Evolutionary conservation across 1,284 basidiomycete species (phyloP), one percentile per base, ranked within the genome.

Genomic region (Anthracocystis walkeri): DNA sequence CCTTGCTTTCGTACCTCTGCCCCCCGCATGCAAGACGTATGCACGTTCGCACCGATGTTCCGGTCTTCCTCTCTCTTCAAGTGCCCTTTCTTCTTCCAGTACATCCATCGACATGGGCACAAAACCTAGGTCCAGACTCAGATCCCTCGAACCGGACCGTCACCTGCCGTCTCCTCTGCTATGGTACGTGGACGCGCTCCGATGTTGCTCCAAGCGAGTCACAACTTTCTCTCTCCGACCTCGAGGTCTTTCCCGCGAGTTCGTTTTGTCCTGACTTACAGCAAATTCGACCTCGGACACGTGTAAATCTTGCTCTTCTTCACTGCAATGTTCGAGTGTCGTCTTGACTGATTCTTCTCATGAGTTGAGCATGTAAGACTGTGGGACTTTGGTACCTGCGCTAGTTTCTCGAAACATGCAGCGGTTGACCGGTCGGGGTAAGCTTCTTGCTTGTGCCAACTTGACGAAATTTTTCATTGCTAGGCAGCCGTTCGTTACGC

Each of bases 71-170:
- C 35, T 27, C 51, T 38, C 38, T 23, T 52, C 23, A 16, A 31
- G 16, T 48, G 44, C 44, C 35, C 33, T 18, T 38, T 31, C 35
- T 45, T 10, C 10, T 42, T 7, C 10, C 23, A 18, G 18, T 20
- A 23, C 20, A 29, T 8, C 42, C 11, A 23, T 56, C 54, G 14
- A 35, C 29, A 56, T 56, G 42, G 54, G 29, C 54, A 23, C 16
- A 40, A 3, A 38, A 25, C 12, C 23, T 16, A 25, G 51, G 35
- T 52, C 38, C 38, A 33, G 44, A 56, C 54, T 46, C 42, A 45
- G 44, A 45, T 21, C 20, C 10, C 23, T 33, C 55, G 8, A 3
- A 46, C 58, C 58, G 58, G 58, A 61, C 58, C 58, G 58, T 60
- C 25, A 4, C 42, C 3, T 44, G 31, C 58, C 58, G 58, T 53